Conservation (phyloP, 176 grass and related monocot genomes). For the Typha latifolia region DNA sequence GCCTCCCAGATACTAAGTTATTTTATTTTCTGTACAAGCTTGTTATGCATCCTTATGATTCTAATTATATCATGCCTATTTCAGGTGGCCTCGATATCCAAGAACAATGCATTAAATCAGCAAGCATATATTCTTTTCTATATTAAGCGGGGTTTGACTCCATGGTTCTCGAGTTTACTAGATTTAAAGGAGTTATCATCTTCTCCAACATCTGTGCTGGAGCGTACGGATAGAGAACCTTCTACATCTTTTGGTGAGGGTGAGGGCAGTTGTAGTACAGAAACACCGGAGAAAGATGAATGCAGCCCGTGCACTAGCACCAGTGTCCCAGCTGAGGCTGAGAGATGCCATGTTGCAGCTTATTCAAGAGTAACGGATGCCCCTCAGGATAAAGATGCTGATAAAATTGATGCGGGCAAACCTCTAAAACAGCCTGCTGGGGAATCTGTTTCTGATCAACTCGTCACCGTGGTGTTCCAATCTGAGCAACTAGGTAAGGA, state of each 20-base stretch:
- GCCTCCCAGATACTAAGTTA: constrained; percentile 5
- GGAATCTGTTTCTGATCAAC: not conserved
- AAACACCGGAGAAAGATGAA: constrained; percentile 19
- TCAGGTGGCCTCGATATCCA: constrained; percentile 56
- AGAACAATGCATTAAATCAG: constrained; percentile 39
- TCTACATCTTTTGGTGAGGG: constrained; percentile 23
- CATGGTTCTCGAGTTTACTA: constrained; percentile 74
- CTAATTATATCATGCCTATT: constrained; percentile 12
- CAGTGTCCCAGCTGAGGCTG: constrained; percentile 11
- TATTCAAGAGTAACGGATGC: not conserved
- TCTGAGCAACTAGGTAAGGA: constrained; percentile 30
- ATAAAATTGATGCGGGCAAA: constrained; percentile 10
- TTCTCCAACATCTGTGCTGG: constrained; percentile 66
- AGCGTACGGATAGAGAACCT: constrained; percentile 33
- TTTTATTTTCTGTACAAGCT: not conserved
- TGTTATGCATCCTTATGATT: constrained; percentile 11
- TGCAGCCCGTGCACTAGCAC: constrained; percentile 13
- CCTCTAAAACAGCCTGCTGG: constrained; percentile 28
- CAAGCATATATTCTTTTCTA: constrained; percentile 89
- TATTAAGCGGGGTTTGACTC: constrained; percentile 56
- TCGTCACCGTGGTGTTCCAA: constrained; percentile 8
- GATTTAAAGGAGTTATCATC: constrained; percentile 25
- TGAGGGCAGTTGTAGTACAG: constrained; percentile 15
- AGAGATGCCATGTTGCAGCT: constrained; percentile 9
- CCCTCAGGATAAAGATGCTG: not conserved